Percentiles rank a stretch among this genome's conserved stretches.
phyloP scores from a whole-genome alignment of 2,329 filamentous ascomycete genomes.

The Chrysoporthe deuterocubensis region DNA sequence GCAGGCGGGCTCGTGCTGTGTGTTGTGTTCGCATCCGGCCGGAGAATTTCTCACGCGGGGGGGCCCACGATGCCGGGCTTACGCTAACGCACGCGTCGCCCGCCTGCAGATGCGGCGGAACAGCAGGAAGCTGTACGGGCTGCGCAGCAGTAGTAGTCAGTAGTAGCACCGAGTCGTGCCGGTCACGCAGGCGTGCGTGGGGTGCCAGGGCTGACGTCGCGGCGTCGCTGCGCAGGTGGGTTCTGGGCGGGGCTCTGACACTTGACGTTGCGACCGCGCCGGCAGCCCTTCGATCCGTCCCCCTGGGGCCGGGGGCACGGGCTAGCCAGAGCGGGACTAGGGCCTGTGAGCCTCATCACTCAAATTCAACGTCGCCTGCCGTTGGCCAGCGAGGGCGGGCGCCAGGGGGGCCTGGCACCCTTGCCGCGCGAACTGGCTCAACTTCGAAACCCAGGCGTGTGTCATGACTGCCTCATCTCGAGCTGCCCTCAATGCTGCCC shows the following conservation, averaged over 20 bases:
- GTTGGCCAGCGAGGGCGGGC: conserved; percentile 1
- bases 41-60: background rate
- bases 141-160: background rate
- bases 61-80: background rate
- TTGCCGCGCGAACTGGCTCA: conserved; percentile 2
- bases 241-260: conserved; percentile 13
- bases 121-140: background rate
- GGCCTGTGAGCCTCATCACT: conserved; percentile 23
- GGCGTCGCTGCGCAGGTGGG: conserved; percentile 2
- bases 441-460: conserved; percentile 40
- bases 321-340: conserved; percentile 13
- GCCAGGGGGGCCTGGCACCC: conserved; percentile 14
- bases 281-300: conserved; percentile 20
- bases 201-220: background rate
- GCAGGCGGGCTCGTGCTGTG: background rate
- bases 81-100: background rate
- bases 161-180: background rate
- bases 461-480: conserved; percentile 42
- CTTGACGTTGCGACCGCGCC: conserved; percentile 19
- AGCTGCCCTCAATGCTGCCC: conserved; percentile 36
- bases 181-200: too few species aligned
- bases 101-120: background rate
- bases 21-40: background rate
- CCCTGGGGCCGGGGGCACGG: background rate
- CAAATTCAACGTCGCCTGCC: conserved; percentile 29